Base-by-base conservation (phyloP, 306 rosid species). In the Pterocarpus macrocarpus region DNA sequence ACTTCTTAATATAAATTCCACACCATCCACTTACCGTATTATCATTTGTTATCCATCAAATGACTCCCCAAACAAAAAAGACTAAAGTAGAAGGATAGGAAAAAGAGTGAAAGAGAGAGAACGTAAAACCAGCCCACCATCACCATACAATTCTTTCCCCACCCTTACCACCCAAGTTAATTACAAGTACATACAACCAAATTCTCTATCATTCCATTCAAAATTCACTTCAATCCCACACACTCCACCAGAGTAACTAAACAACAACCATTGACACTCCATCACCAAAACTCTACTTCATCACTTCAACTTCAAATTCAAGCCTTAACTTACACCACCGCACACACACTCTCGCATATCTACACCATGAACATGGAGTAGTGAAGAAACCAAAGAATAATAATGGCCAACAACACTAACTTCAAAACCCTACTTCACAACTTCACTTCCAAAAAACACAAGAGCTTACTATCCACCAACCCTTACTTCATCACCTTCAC, bases 331-430 rank as follows among this genome's bases (percentile, higher is more conserved):
- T 38, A 0, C 33, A 38, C 7, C 33, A 14, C 6, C 17, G 2
- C 72, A 43, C 64, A 5, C 63, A 33, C 35, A 3, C 61, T 53
- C 79, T 44, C 53, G 0, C 67, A 3, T 30, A 36, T 4, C 17
- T n/a, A 13, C 58, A 2, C 58, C 17, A 50, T 33, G 8, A 10
- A 2, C 36, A 8, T 12, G 64, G 50, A 69, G 5, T 30, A 47
- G 22, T 47, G 7, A 47, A 33, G 15, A 39, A 8, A 71, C 2
- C 58, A 8, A 14, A 16, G 9, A 55, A 16, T 17, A 16, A 64
- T 69, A 63, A 89, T 91, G 93, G 89, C 89, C 47, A 67, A 78
- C 43, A 67, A 67, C 45, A 77, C 44, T 12, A 83, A 72, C 86
- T 77, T 72, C 72, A 2, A 78, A 44, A 68, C 41, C 16, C 70